Percentiles rank a stretch among this genome's conserved stretches.
Evolutionary conservation across 2,329 filamentous ascomycete genomes (phyloP).

Genomic region (Cladosporium velox): DNA sequence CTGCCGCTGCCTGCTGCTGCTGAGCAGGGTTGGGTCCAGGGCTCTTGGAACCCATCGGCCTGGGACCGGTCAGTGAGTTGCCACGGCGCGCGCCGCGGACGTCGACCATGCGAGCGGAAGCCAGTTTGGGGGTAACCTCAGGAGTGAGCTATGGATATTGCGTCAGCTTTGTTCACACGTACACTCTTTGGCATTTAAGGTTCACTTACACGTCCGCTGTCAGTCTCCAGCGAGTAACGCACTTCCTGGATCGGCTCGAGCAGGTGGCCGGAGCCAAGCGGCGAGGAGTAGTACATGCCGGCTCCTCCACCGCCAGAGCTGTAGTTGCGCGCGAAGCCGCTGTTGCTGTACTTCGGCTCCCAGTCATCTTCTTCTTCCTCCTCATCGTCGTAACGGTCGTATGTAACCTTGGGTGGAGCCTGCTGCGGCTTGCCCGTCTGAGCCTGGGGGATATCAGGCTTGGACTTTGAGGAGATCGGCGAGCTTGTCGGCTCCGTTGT

Average conservation of each 20-base stretch:
- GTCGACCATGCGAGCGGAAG: conserved; percentile 32
- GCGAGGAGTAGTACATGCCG: conserved; percentile 37
- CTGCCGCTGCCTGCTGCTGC: neutral
- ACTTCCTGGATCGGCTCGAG: conserved; percentile 56
- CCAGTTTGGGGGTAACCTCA: conserved; percentile 27
- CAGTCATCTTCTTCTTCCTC: conserved; percentile 30
- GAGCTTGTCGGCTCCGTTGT: conserved; percentile 31
- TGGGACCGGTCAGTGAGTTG: conserved; percentile 49
- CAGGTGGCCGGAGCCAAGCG: conserved; percentile 41
- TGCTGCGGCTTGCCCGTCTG: conserved; percentile 21
- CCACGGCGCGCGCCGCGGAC: conserved; percentile 34
- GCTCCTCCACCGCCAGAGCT: conserved; percentile 6
- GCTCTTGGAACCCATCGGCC: conserved; percentile 50
- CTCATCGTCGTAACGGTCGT: conserved; percentile 29
- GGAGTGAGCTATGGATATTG: conserved; percentile 30
- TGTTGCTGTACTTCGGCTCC: conserved; percentile 38
- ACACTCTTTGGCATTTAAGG: neutral
- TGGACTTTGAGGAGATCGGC: conserved; percentile 53
- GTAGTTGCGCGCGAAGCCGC: conserved; percentile 31
- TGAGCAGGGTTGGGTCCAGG: conserved; percentile 22
- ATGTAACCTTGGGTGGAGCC: conserved; percentile 28
- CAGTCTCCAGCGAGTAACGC: conserved; percentile 52
- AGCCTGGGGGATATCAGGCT: conserved; percentile 55
- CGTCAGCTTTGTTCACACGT: conserved; percentile 13
- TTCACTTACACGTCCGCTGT: conserved; percentile 38